Base-by-base conservation (phyloP, 192 early-diverging fungal species). In the Backusella australiensis region DNA sequence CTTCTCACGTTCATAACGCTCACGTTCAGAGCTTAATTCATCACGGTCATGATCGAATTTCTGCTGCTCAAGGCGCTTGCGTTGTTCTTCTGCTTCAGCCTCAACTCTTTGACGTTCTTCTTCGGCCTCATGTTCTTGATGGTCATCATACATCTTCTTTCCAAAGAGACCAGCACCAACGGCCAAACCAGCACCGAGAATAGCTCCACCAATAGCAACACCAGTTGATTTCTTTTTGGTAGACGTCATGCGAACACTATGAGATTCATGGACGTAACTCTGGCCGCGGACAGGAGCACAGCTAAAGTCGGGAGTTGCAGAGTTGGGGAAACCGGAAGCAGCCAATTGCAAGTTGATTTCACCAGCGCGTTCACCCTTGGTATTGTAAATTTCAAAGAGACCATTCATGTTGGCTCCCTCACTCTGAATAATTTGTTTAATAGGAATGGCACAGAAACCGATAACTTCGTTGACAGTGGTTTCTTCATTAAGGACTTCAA, bases 401-500 rank as follows among this genome's bases (percentile, higher is more conserved):
- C 84, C 86, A 39, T 82, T 80, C 38, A 87, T 26, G 42, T 71
- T 69, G 34, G 78, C 86, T 42, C 84, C 82, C 6, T 77, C 79
- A 4, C 82, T 77, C 53, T 85, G 77, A 38, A 84, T 73, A 56
- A 84, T 81, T 41, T 87, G 86, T 44, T 82, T 80, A 67, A 87
- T 82, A n/a, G 86, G 84, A 53, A 87, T 87, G 23, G 86, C 84
- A 17, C 82, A 80, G 72, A 84, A 87, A 69, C 80, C 86, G 46
- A 87, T 84, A 21, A 85, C 67, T 49, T 79, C 84, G 67, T 81
- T 76, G 11, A 76, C 73, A 19, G 80, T 83, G 1, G 67, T 71
- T 15, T 85, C 86, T 63, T 85, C 79, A 39, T 87, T 84, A 78
- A 87, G 77, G 34, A 87, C 81, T 74, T 87, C 86, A 69, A 87